Conservation (phyloP, 148 eudicot genomes). For the Simmondsia chinensis region DNA sequence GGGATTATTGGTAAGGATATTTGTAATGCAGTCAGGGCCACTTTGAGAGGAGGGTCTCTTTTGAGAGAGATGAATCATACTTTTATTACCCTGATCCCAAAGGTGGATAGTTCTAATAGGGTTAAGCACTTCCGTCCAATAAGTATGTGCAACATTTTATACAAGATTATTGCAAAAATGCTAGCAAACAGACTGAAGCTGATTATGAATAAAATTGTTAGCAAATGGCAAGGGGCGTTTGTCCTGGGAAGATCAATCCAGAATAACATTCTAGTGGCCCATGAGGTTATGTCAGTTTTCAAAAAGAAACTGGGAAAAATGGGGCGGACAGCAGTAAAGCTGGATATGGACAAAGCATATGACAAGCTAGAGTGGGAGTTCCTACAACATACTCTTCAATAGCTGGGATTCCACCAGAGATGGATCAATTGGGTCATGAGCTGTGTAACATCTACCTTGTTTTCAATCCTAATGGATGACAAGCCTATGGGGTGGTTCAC, state of each 20-base stretch:
- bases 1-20: not conserved
- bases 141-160: not conserved
- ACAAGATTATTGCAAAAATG: not conserved
- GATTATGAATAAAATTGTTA: too few species aligned
- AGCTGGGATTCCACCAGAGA: not conserved
- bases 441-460: not conserved
- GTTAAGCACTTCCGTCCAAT: not conserved
- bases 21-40: not conserved
- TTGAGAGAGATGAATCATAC: not conserved
- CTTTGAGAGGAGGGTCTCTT: not conserved
- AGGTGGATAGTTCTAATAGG: not conserved
- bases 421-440: not conserved
- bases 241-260: too few species aligned
- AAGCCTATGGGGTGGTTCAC: not conserved
- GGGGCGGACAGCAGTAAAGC: too few species aligned
- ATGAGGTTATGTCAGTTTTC: too few species aligned
- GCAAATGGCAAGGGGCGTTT: too few species aligned
- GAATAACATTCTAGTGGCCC: not conserved
- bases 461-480: not conserved
- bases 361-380: too few species aligned
- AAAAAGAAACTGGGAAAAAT: too few species aligned
- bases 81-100: not conserved
- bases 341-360: too few species aligned
- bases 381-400: too few species aligned
- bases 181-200: not conserved